Conservation (phyloP, 2,329 filamentous ascomycete genomes). For the Teratosphaeria gauchensis region DNA sequence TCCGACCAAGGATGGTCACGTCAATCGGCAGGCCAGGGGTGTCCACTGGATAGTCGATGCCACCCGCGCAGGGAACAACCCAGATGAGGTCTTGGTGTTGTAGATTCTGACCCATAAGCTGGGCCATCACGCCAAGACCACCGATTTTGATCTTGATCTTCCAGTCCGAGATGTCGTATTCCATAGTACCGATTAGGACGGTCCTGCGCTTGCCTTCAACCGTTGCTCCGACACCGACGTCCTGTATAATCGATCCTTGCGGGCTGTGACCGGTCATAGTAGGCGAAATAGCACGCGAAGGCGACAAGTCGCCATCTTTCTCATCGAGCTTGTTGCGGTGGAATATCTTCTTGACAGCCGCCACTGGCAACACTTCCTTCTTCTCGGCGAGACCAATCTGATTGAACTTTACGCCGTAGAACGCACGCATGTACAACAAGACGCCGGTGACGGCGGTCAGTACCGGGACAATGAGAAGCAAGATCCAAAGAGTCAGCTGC, state of each 20-base stretch:
- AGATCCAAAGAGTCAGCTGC: constrained; percentile 46
- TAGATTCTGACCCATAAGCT: constrained; percentile 58
- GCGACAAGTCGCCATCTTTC: constrained; percentile 11
- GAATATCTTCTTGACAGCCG: constrained; percentile 14
- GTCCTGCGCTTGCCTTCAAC: constrained; percentile 34
- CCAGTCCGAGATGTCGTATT: constrained; percentile 64
- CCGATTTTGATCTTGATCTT: constrained; percentile 63
- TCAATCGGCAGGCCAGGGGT: constrained; percentile 51
- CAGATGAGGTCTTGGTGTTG: constrained; percentile 56
- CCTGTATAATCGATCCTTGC: constrained; percentile 13
- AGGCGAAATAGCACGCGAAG: constrained; percentile 6
- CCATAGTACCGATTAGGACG: constrained; percentile 60
- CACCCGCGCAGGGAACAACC: constrained; percentile 46
- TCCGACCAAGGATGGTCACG: constrained; percentile 51
- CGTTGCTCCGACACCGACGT: constrained; percentile 15
- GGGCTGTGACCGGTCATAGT: constrained; percentile 5
- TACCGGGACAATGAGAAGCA: constrained; percentile 47
- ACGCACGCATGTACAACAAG: constrained; percentile 50
- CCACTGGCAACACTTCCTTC: constrained; percentile 26
- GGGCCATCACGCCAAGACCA: constrained; percentile 60
- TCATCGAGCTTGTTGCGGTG: constrained; percentile 15
- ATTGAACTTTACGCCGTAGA: constrained; percentile 57
- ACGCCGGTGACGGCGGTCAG: constrained; percentile 41
- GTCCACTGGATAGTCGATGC: constrained; percentile 54
- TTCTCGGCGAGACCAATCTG: constrained; percentile 46